Evolutionary conservation across 2,329 filamentous ascomycete genomes (phyloP), one percentile per base, ranked within the genome.

Genomic region (Coniella lustricola): DNA sequence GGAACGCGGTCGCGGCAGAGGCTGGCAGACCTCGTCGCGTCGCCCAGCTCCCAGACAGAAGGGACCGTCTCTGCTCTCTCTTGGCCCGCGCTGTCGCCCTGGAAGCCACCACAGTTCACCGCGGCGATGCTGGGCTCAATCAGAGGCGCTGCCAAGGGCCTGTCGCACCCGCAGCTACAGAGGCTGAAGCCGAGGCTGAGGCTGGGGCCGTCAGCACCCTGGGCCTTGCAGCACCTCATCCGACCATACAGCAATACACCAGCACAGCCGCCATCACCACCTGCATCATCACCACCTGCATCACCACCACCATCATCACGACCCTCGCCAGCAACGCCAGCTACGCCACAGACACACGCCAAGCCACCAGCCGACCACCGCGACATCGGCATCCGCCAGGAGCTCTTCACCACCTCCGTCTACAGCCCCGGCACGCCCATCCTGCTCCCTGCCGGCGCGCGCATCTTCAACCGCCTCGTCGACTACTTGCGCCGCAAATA

Each of bases 351-450:
- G 20, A 57, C 54, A 16, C 56, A 59, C 20, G 57, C 60, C 40
- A 62, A 56, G 44, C 56, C 54, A 17, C 57, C 57, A 33, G 64
- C 52, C 50, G 80, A 84, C 56, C 81, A 84, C 61, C 74, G 81
- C 55, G 71, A 76, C 56, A 71, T 84, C 50, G 81, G 74, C 41
- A 57, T 77, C 44, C 72, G 81, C 51, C 87, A 93, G 58, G 80
- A 86, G 57, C 79, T 95, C 34, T 94, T 93, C 65, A 87, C 81
- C 33, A 87, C 79, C 13, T 90, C 87, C 1, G 64, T 77, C 33
- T 90, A 90, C 64, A 93, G 87, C 59, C 88, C 90, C 3, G 89
- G 89, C 1, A 93, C 88, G 14, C 88, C 89, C 3, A 81, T 95
- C 10, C 88, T 95, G 59, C 76, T 90, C 5, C 89, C 89, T 18